Base-by-base conservation (phyloP, 2,329 filamentous ascomycete species). In the Sclerotinia spermophila region DNA sequence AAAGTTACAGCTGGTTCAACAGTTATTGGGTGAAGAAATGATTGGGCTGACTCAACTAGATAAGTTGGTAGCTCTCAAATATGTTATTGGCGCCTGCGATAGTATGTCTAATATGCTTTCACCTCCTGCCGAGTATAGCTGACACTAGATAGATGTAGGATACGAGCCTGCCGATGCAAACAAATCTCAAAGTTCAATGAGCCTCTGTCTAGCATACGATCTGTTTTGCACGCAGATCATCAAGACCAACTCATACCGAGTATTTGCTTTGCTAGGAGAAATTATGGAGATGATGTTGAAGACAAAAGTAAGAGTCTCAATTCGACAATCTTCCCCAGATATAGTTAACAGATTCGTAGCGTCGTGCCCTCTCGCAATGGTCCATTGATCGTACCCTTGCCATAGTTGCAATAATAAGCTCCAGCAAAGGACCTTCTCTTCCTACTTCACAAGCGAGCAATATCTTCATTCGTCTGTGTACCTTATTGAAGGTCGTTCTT, bases 401-500 rank as follows among this genome's bases (percentile, higher is more conserved):
- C n/a, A 73, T 72, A 65, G 76, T 80, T 42, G 72, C 78, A 21
- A 77, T 77, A n/a, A 70, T 79, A 35, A 79, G 78, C 69, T 79
- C 79, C 11, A 73, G 73, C 21, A 69, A 72, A 30, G 74, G 73
- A 13, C 77, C 79, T 27, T 30, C 71, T 19, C 69, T 80, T 5
- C 71, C 61, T 17, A 35, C 72, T 17, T 68, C 30, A n/a, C 71
- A 74, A 35, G 71, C 75, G 17, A 71, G 75, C 19, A 74, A 73
- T 33, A 76, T 79, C 42, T 79, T 77, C 65, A 69, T 75, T 5
- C 77, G 77, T 58, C 74, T 79, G 24, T 89, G 84, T 80, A 83
- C 82, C 68, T 81, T 90, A 13, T 80, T 87, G 30, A 86, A 87
- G 69, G 80, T 82, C 33, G 80, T 90, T 51, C 85, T 90, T 76